Base-by-base conservation (phyloP, 75 land plant genomes). In the Isoetes taiwanensis region DNA sequence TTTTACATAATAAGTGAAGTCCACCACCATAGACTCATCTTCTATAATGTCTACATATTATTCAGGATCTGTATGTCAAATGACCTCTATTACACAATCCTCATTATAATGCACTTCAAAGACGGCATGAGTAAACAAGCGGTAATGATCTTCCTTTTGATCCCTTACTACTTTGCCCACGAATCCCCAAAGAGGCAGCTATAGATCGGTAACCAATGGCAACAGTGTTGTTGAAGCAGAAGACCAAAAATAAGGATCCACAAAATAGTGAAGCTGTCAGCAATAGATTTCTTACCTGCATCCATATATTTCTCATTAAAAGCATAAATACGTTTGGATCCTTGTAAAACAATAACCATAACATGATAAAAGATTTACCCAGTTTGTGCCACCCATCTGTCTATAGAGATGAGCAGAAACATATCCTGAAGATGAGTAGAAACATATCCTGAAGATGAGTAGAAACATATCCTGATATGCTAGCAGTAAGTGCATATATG, bases 401-500 rank as follows among this genome's bases (percentile, higher is more conserved):
- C 30, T 43, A 59, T 80, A 65, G 61, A 72, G 72, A 19, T 76
- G 72, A 33, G 76, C 42, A 20, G 88, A 46, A 42, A 59, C 59
- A 54, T 77, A 84, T n/a, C n/a, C n/a, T n/a, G n/a, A n/a, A n/a
- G n/a, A n/a, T n/a, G n/a, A n/a, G n/a, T n/a, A n/a, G n/a, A n/a
- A n/a, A n/a, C n/a, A n/a, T n/a, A n/a, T n/a, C n/a, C n/a, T n/a
- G n/a, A n/a, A n/a, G n/a, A n/a, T n/a, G n/a, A n/a, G n/a, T n/a
- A n/a, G n/a, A n/a, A n/a, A n/a, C n/a, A n/a, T n/a, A n/a, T 17
- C 88, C 84, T 39, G 84, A 79, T 69, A 80, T 64, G 27, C 70
- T 64, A 29, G 84, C 80, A 20, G 88, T 80, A 31, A 83, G 70
- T 14, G 80, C 63, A 59, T 83, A 83, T 12, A 70, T 56, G 10